Evolutionary conservation across 805 yeast species (phyloP).

Genomic region (Ogataea chonburiensis): DNA sequence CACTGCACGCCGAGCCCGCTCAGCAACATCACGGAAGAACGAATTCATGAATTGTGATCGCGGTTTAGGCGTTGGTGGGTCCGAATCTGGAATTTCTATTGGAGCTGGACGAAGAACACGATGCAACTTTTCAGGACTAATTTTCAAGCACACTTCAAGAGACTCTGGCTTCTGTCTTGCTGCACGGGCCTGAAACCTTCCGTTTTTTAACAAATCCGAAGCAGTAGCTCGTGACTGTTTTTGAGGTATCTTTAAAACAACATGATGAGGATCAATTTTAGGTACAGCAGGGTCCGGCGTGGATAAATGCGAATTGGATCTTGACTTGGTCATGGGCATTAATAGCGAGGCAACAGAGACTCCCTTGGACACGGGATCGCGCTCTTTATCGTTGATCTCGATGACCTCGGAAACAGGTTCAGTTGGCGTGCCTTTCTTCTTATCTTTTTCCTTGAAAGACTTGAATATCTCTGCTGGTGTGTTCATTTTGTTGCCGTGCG

Average conservation of each 20-base stretch:
- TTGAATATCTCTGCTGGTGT: constrained; percentile 23
- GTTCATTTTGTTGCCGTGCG: constrained; percentile 9
- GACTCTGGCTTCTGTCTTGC: constrained; percentile 14
- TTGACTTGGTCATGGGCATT: constrained; percentile 1
- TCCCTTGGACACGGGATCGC: background rate
- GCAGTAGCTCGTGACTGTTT: constrained; percentile 2
- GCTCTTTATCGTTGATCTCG: background rate
- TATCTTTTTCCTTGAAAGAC: constrained; percentile 14
- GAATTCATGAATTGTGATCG: constrained; percentile 14
- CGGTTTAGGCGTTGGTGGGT: constrained; percentile 13
- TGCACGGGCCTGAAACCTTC: constrained; percentile 17
- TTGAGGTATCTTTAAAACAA: constrained; percentile 4
- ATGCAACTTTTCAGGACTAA: constrained; percentile 14
- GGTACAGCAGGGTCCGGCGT: background rate
- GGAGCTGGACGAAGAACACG: background rate
- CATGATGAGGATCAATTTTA: constrained; percentile 5
- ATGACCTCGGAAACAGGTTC: background rate
- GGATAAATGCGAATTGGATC: too few relatives aligned
- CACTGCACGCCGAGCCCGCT: constrained; percentile 28
- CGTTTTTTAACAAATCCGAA: constrained; percentile 12
- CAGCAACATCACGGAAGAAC: constrained; percentile 42
- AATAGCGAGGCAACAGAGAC: constrained; percentile 9
- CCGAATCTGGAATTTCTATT: constrained; percentile 5
- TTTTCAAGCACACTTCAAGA: constrained; percentile 17
- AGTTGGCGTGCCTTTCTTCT: background rate